Evolutionary conservation across 2,329 filamentous ascomycete species (phyloP).

Genomic region (Diaporthe aspalathi): DNA sequence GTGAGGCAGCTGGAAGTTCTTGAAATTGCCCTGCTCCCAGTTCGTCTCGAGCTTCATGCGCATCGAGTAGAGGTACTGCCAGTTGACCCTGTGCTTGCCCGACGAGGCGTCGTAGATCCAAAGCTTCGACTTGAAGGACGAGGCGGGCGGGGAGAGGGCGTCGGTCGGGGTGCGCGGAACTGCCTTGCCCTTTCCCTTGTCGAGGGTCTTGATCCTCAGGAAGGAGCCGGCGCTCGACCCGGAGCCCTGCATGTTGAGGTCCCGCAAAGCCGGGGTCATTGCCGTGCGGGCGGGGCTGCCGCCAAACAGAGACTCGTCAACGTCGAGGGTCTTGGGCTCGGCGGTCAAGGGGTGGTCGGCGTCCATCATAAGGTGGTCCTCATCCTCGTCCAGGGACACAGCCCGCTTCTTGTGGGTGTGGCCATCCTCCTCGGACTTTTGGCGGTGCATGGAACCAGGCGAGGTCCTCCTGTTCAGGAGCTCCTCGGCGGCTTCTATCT

Average conservation of each 20-base stretch:
- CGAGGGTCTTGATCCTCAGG: constrained; percentile 44
- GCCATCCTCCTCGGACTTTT: constrained; percentile 59
- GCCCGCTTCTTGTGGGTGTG: constrained; percentile 67
- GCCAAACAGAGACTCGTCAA: constrained; percentile 42
- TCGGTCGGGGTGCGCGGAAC: constrained; percentile 31
- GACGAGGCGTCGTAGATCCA: constrained; percentile 63
- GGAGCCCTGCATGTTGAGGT: constrained; percentile 51
- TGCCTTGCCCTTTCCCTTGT: constrained; percentile 51
- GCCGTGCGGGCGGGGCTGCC: constrained; percentile 39
- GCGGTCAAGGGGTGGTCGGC: constrained; percentile 44
- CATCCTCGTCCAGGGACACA: constrained; percentile 59
- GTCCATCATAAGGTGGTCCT: constrained; percentile 58
- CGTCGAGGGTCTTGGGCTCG: constrained; percentile 44
- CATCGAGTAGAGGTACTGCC: constrained; percentile 93
- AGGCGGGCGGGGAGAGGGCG: constrained; percentile 12
- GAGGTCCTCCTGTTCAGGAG: constrained; percentile 60
- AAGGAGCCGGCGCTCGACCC: constrained; percentile 46
- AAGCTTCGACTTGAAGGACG: constrained; percentile 53
- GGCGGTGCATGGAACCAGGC: constrained; percentile 54
- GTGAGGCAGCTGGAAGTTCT: constrained; percentile 91
- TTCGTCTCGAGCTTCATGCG: constrained; percentile 87
- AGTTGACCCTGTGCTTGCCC: constrained; percentile 78
- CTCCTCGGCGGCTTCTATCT: constrained; percentile 75
- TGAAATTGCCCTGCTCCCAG: constrained; percentile 85
- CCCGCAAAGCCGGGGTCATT: constrained; percentile 44